Base-by-base conservation (phyloP, 179 eudicot species). In the Heliamphora pulchella region DNA sequence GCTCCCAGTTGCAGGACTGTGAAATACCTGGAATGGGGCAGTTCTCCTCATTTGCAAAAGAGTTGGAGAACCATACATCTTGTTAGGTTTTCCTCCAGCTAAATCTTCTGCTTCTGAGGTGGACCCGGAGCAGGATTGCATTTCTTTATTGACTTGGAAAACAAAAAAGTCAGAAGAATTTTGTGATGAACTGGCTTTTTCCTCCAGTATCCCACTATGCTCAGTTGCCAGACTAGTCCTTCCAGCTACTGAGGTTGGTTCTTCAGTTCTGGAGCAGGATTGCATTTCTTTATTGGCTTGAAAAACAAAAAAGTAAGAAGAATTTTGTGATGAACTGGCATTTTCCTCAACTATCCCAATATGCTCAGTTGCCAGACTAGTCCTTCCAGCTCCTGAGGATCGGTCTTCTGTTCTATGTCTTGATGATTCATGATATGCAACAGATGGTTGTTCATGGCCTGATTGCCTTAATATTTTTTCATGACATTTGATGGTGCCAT, bases 311-410 rank as follows among this genome's bases (percentile, higher is more conserved):
- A 88, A 83, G 31, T 80, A 84, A 44, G 84, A 71, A 50, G 88
- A 87, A 82, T 81, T 75, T 78, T 83, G 89, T 41, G 90, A 86
- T 81, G 89, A 78, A 61, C 84, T 68, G 4, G 80, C 57, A 53
- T 84, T 87, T 76, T 57, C 79, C 48, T 85, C 88, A 65, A 80
- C 46, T 69, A 74, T 57, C 54, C 75, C 63, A 69, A 63, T 57
- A 31, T 75, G 63, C 78, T 71, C 85, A 64, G 74, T 80, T 71
- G 47, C 82, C 70, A 22, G 63, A 80, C 57, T 54, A 71, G 70
- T 75, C 64, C 63, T 71, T n/a, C 64, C 31, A 20, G 68, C 22
- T 58, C 41, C 71, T 51, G 82, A 8, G 22, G 77, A 22, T 20
- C 18, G 81, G 71, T 80, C 65, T 20, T 67, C 71, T 47, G 15